Evolutionary conservation across 179 eudicot species (phyloP), one percentile per base, ranked within the genome.

Genomic region (Monotropa hypopitys): DNA sequence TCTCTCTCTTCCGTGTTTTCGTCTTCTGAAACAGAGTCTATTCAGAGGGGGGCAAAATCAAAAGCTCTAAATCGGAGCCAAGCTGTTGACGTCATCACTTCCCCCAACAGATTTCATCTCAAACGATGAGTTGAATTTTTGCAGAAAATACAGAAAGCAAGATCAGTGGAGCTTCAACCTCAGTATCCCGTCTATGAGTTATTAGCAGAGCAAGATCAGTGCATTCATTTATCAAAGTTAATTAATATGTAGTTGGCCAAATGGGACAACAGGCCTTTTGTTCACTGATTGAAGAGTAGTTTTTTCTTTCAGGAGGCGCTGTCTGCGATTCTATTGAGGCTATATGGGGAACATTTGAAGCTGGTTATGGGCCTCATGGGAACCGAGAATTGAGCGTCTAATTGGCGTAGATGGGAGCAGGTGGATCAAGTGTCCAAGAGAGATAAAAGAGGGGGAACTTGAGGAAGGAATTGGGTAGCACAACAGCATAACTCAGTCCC

Each of bases 111-210:
- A n/a, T n/a, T n/a, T n/a, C n/a, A n/a, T n/a, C n/a, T n/a, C n/a
- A n/a, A n/a, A n/a, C n/a, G n/a, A n/a, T n/a, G n/a, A n/a, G n/a
- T n/a, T n/a, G n/a, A n/a, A n/a, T n/a, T n/a, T n/a, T n/a, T n/a
- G n/a, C n/a, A n/a, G n/a, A n/a, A n/a, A n/a, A n/a, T n/a, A n/a
- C n/a, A n/a, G n/a, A n/a, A n/a, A n/a, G n/a, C n/a, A n/a, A 83
- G 89, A 68, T 70, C 81, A 12, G 62, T 81, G 11, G 87, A 85
- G 73, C 69, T 67, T 78, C 82, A 73, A 50, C 70, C 80, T 65
- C 68, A 74, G 32, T 50, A 68, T 50, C 28, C 45, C 1, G 42
- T 51, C 11, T 38, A 42, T 51, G 72, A 78, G 75, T 59, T 77
- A 69, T 33, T 76, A 74, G 82, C 72, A 23, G 54, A 75, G 56